Base-by-base conservation (phyloP, 768 basidiomycete species). In the Krasilnikovozyma curviuscula region DNA sequence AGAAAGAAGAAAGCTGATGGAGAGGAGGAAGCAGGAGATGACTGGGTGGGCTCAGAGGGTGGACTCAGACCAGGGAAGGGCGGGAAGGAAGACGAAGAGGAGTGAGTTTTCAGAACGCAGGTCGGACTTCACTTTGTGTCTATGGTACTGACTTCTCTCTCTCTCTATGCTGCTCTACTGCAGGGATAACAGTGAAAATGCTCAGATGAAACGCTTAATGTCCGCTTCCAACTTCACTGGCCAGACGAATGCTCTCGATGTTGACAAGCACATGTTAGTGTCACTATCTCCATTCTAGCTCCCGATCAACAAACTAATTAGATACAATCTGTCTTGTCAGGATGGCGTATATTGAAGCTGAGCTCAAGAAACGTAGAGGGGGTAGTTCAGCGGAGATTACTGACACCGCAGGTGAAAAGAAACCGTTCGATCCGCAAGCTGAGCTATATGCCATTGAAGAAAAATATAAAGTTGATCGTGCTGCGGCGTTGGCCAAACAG, bases 311-410 rank as follows among this genome's bases (percentile, higher is more conserved):
- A 40, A 23, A 13, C 13, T 12, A 40, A 13, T 13, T 4, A 29
- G 1, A 7, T 34, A 23, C 40, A 21, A 12, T 32, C 23, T 48
- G 12, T 19, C 23, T 19, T 37, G 25, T 16, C 18, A 89, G 88
- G 91, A 86, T 95, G 82, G 84, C 81, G 2, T 97, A 91, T 60
- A 97, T 98, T 42, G 93, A 97, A 58, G 77, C 83, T 59, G 95
- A 93, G 62, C 69, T 98, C 53, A 79, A 73, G 61, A 72, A 83
- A 28, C 77, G 77, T 4, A 73, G 77, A 48, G 76, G 61, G 65
- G 70, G 28, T 10, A 44, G 24, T 9, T 12, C 32, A 21, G 5
- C 7, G 6, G 49, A 40, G 64, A 66, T 49, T 21, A 73, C 77
- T 13, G 69, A 71, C 6, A 67, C 68, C 3, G 69, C 70, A 21